Base-by-base conservation (phyloP, 228 moss, liverwort and hornwort genomes). In the Sphagnum magellanicum region DNA sequence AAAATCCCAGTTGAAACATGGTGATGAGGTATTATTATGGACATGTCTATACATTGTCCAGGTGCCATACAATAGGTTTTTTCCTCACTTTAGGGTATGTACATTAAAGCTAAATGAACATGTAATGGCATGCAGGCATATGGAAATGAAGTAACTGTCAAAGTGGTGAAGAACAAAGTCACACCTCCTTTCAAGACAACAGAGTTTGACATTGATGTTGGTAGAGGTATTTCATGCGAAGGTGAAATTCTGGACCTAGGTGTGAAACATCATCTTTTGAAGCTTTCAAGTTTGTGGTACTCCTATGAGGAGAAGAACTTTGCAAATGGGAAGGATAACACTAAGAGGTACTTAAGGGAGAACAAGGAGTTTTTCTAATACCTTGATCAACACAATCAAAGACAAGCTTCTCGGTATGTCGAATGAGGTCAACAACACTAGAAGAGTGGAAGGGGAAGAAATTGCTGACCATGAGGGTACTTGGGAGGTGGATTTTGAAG, bases 141-240 rank as follows among this genome's bases (percentile, higher is more conserved):
- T 69, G 89, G 92, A 58, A 79, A 76, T 67, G 67, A 77, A 53
- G 74, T 89, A 49, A 57, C 83, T 53, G 89, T 92, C 9, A 89
- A 87, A 76, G 87, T 89, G 66, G 87, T 87, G 64, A 88, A 89
- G 76, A 89, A 89, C 70, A 89, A 92, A 76, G 79, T 89, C 15
- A 88, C 89, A 16, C 88, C 92, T 53, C 89, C 92, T 7, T 89
- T 92, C 50, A 77, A 83, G 71, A 88, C 89, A 62, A 89, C 92
- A 64, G 88, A 89, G 55, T 92, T 92, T 67, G 87, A 92, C 70
- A 82, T 92, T 51, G 92, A 89, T 52, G 89, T 74, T 67, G 92
- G 87, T 50, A 87, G 66, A 69, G 89, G 92, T 4, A 89, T 92
- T 59, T 89, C 92, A 68, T 79, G 85, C 63, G 83, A 83, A 63